Percentiles rank a stretch among this genome's conserved stretches.
Evolutionary conservation across 176 grass and related monocot genomes (phyloP).

Genomic region (Pharus latifolius): DNA sequence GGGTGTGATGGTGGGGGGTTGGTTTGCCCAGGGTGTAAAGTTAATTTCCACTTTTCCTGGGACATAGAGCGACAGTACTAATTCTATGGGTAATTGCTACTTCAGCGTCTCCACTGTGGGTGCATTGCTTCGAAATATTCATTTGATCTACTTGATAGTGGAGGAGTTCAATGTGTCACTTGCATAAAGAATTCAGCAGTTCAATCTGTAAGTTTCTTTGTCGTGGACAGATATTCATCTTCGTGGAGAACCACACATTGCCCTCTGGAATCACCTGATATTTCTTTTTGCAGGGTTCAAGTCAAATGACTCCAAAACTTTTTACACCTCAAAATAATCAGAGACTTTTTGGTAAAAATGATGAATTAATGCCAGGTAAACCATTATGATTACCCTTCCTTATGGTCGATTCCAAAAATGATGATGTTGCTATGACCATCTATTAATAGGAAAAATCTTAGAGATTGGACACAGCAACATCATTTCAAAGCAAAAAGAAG

Average conservation of each 20-base stretch:
- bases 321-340: slow-evolving; percentile 54
- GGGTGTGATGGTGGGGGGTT: no score
- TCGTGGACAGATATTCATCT: no score
- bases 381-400: slow-evolving; percentile 18
- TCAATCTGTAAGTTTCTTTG: slow-evolving; percentile 62
- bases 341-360: slow-evolving; percentile 38
- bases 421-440: slow-evolving; percentile 29
- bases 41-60: no score
- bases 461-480: slow-evolving; percentile 54
- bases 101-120: slow-evolving; percentile 86
- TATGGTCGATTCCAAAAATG: slow-evolving; percentile 39
- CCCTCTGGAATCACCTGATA: slow-evolving; percentile 16
- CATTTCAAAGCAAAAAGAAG: slow-evolving; percentile 44
- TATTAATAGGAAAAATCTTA: slow-evolving; percentile 34
- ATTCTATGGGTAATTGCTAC: neutral
- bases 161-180: slow-evolving; percentile 77
- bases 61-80: no score
- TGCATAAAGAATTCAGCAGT: slow-evolving; percentile 67
- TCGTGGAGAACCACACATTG: no score
- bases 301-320: slow-evolving; percentile 45
- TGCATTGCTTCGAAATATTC: slow-evolving; percentile 92
- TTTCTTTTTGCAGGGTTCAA: slow-evolving; percentile 44
- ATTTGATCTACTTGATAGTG: slow-evolving; percentile 89
- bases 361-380: slow-evolving; percentile 27
- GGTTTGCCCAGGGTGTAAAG: no score